Evolutionary conservation across 371 early-diverging fungal genomes (phyloP).

Genomic region (Parasitella parasitica): DNA sequence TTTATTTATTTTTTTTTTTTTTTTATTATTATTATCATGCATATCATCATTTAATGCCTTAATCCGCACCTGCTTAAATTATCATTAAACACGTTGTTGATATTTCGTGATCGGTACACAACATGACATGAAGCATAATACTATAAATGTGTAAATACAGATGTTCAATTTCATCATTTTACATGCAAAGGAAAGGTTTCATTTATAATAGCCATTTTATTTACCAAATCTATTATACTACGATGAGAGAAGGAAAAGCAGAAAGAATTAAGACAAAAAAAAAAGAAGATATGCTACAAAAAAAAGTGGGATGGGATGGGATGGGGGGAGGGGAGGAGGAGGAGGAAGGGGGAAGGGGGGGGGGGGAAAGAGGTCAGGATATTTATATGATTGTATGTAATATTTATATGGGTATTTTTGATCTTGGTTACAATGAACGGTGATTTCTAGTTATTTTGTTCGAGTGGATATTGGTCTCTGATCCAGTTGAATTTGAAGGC

Average conservation of each 20-base stretch:
- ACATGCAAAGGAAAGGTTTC: not conserved
- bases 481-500: constrained; percentile 25
- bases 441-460: not conserved
- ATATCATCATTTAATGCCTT: not conserved
- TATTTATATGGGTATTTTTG: not conserved
- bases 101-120: constrained; percentile 9
- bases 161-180: constrained; percentile 9
- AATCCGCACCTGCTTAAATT: constrained; percentile 1
- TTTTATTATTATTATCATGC: not conserved
- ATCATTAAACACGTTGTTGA: constrained; percentile 10
- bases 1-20: too few relatives aligned
- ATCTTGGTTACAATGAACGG: not conserved
- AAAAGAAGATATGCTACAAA: not conserved
- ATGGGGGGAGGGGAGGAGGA: not conserved
- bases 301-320: not conserved
- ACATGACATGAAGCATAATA: constrained; percentile 4
- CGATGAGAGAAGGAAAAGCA: not conserved
- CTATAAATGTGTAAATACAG: constrained; percentile 5
- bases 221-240: not conserved
- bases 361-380: too few relatives aligned
- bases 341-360: not conserved
- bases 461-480: not conserved
- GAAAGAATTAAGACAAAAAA: not conserved
- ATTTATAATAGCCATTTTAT: constrained; percentile 1
- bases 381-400: too few relatives aligned